Base-by-base conservation (phyloP, 1,284 basidiomycete species). In the Pseudozyma sp. region DNA sequence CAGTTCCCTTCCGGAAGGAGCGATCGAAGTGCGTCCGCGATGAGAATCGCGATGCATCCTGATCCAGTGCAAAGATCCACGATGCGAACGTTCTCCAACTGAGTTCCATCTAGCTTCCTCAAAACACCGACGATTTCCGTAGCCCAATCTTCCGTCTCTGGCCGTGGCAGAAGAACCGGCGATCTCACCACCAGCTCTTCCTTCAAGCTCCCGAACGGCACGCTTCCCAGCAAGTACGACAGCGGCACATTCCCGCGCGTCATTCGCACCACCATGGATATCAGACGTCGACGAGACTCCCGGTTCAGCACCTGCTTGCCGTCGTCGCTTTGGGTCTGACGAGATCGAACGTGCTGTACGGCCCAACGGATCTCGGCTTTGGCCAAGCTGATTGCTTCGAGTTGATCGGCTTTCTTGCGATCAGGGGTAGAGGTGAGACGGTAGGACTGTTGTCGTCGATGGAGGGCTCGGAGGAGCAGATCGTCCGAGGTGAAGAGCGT, bases 61-160 rank as follows among this genome's bases (percentile, higher is more conserved):
- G 54, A 59, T 0, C 71, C 71, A 0, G 71, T 74, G 43, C 71
- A 74, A 5, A 74, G 46, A 43, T 74, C 71, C 2, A 63, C 55
- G 0, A 66, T 35, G 1, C 70, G 50, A 4, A 73, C 29, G 8
- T 34, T 3, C 6, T 45, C 34, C 6, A 37, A 50, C 31, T 37
- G 40, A 3, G 29, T 5, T 0, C 39, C 1, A 1, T 31, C 9
- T 9, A 66, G 6, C 10, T 17, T 33, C 8, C 24, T 7, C 6
- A 74, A 40, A 4, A 31, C 3, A 4, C 50, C 14, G 9, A 51
- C 62, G 5, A 66, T 46, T n/a, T 63, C 14, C 1, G 48, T 53
- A 5, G 71, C 66, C 71, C 71, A 74, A 29, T 68, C 29, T 34
- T 74, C 71, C 2, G 71, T 69, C 39, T 74, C 71, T 4, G 71